Percentiles rank a stretch among this genome's conserved stretches.
These are phyloP conservation scores for Lanmaoa pseudosensibilis DNA, from an alignment of 768 basidiomycete genomes.

Conservation along the genomic window DNA sequence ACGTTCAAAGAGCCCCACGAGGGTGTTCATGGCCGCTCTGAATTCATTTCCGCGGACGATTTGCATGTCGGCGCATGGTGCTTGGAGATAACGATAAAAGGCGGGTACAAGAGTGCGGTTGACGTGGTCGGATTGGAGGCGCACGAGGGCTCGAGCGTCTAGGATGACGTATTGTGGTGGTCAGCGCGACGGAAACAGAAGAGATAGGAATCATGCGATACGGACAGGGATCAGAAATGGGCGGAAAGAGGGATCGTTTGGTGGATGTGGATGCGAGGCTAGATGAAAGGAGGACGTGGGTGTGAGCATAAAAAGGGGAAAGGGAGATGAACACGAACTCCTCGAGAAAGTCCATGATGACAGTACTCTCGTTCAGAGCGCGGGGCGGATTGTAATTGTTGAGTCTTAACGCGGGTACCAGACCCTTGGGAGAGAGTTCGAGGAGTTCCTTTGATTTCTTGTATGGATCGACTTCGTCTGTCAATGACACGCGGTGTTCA, in stretches of 20 bases:
- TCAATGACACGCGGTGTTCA: background rate
- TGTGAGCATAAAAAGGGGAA: too few species aligned
- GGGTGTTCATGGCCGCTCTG: constrained; percentile 46
- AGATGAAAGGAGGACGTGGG: background rate
- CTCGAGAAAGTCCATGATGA: constrained; percentile 77
- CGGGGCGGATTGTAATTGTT: constrained; percentile 53
- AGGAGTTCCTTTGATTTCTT: constrained; percentile 77
- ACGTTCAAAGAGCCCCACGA: constrained; percentile 53
- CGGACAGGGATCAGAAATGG: constrained; percentile 58
- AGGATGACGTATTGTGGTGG: background rate
- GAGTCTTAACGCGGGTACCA: constrained; percentile 70
- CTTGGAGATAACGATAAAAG: constrained; percentile 75
- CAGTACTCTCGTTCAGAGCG: constrained; percentile 75
- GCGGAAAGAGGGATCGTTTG: constrained; percentile 56
- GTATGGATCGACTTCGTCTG: constrained; percentile 83
- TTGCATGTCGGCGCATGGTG: constrained; percentile 57
- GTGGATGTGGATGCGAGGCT: constrained; percentile 54
- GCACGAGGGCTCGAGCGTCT: constrained; percentile 69
- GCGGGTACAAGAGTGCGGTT: constrained; percentile 64
- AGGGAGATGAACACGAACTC: constrained; percentile 66
- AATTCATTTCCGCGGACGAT: constrained; percentile 56
- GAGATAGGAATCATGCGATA: background rate
- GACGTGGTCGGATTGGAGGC: constrained; percentile 68
- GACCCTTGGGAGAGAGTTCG: constrained; percentile 78
- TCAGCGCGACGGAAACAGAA: background rate